Evolutionary conservation across 306 rosid species (phyloP).

Genomic region (Canavalia gladiata): DNA sequence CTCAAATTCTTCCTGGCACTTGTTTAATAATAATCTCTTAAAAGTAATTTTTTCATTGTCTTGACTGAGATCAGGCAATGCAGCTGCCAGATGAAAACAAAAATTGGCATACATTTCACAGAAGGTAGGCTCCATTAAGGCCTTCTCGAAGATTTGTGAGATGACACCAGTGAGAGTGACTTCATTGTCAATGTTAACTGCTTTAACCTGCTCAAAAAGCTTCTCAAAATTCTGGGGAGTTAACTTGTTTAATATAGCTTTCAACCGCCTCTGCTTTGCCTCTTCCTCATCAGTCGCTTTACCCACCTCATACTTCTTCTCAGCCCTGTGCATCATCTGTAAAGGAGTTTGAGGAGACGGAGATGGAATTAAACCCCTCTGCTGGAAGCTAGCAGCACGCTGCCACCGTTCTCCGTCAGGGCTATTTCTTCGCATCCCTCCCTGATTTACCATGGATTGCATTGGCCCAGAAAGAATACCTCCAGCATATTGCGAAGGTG

Average conservation of each 20-base stretch:
- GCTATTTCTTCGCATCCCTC: constrained; percentile 73
- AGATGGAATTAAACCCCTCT: constrained; percentile 85
- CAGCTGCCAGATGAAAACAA: constrained; percentile 79
- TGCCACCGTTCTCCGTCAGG: constrained; percentile 92
- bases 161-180: constrained; percentile 84
- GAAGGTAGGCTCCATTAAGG: constrained; percentile 95
- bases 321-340: constrained; percentile 88
- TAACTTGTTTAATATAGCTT: constrained; percentile 87
- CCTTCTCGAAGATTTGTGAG: constrained; percentile 97
- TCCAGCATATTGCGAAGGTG: constrained; percentile 63
- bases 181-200: constrained; percentile 85
- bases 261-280: constrained; percentile 88
- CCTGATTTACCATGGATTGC: constrained; percentile 74
- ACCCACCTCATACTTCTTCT: constrained; percentile 94
- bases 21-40: constrained; percentile 84
- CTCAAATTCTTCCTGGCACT: constrained; percentile 99
- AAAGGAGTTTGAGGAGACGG: constrained; percentile 72
- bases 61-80: constrained; percentile 79
- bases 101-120: constrained; percentile 99
- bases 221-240: constrained; percentile 97
- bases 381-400: constrained; percentile 71
- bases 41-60: constrained; percentile 89
- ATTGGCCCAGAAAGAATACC: constrained; percentile 86
- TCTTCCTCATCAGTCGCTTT: constrained; percentile 80
- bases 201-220: constrained; percentile 92